These are phyloP conservation scores for Calcarisporium arbuscula DNA, from an alignment of 2,329 filamentous ascomycete species.

Conservation along the genomic window DNA sequence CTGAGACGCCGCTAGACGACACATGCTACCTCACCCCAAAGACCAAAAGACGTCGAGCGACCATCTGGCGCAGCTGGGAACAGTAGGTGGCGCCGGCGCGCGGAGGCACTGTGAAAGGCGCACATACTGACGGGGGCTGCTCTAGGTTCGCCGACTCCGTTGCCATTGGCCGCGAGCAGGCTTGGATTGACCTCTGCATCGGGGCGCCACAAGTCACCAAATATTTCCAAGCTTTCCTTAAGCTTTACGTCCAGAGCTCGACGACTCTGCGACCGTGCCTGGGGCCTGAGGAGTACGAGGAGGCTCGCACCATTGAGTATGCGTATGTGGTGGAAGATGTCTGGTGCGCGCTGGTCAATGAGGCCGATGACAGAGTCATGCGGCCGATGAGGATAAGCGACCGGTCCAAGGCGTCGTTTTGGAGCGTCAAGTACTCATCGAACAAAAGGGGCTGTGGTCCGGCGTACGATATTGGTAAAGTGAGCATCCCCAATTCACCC, in stretches of 20 bases:
- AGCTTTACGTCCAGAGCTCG: slow-evolving; percentile 1
- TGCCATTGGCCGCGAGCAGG: neutral
- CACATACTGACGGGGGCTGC: no score
- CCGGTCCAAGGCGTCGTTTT: slow-evolving; percentile 2
- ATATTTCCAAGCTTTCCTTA: slow-evolving; percentile 4
- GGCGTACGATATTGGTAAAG: slow-evolving; percentile 4
- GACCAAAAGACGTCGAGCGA: slow-evolving; percentile 3
- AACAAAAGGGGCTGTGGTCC: slow-evolving; percentile 2
- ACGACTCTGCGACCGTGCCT: slow-evolving; percentile 4
- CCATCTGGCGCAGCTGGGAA: slow-evolving; percentile 6
- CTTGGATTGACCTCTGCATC: slow-evolving; percentile 6
- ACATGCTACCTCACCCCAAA: slow-evolving; percentile 4
- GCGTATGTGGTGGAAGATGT: slow-evolving; percentile 2
- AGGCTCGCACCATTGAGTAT: slow-evolving; percentile 3
- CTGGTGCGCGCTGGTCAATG: slow-evolving; percentile 2
- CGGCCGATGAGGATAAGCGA: slow-evolving; percentile 2
- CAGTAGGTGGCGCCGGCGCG: no score
- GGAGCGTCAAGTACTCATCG: slow-evolving; percentile 2
- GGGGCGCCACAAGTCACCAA: neutral
- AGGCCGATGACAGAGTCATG: slow-evolving; percentile 3
- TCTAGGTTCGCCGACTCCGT: slow-evolving; percentile 4
- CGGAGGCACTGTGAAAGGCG: no score
- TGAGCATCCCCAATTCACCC: slow-evolving; percentile 2
- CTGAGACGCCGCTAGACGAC: slow-evolving; percentile 2
- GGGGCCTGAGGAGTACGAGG: slow-evolving; percentile 6